phyloP scores from a whole-genome alignment of 352 stramenopile genomes.

The Pythium myriotylum region DNA sequence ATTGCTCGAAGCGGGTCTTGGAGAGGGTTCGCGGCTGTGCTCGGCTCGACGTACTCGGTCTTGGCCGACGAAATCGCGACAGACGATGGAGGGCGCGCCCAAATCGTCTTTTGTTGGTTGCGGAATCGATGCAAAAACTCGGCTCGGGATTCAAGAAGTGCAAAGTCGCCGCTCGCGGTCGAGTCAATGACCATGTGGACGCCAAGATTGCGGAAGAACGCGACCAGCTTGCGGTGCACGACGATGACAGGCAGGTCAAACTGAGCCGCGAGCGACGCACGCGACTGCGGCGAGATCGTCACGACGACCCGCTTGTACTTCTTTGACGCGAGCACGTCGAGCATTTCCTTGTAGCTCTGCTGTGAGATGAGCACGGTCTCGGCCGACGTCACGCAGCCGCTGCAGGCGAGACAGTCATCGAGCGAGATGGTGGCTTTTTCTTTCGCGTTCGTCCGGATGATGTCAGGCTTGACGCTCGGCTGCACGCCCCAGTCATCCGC shows the following conservation, averaged over 20 bases:
- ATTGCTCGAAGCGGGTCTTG: conserved; percentile 72
- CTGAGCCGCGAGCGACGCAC: conserved; percentile 84
- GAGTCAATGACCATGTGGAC: conserved; percentile 93
- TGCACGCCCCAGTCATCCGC: conserved; percentile 51
- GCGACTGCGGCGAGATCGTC: conserved; percentile 88
- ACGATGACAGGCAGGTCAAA: conserved; percentile 67
- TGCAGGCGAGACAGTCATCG: conserved; percentile 97
- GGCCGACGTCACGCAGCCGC: conserved; percentile 97
- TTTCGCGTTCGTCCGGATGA: conserved; percentile 75
- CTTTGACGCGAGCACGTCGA: conserved; percentile 58
- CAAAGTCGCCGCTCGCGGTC: conserved; percentile 90
- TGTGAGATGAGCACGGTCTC: conserved; percentile 98
- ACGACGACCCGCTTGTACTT: conserved; percentile 74
- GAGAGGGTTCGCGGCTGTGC: conserved; percentile 47
- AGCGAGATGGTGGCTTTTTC: conserved; percentile 94
- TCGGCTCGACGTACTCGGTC: conserved; percentile 70
- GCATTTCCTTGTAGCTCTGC: conserved; percentile 91
- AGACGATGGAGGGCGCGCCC: conserved; percentile 65
- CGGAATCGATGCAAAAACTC: conserved; percentile 89
- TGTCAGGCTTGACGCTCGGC: conserved; percentile 55
- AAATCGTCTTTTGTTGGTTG: conserved; percentile 77
- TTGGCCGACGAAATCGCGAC: conserved; percentile 66
- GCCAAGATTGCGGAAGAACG: conserved; percentile 77
- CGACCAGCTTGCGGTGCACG: conserved; percentile 78
- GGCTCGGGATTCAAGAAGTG: conserved; percentile 91